Evolutionary conservation across 2,329 filamentous ascomycete species (phyloP).

Genomic region (Phialocephala sp.): DNA sequence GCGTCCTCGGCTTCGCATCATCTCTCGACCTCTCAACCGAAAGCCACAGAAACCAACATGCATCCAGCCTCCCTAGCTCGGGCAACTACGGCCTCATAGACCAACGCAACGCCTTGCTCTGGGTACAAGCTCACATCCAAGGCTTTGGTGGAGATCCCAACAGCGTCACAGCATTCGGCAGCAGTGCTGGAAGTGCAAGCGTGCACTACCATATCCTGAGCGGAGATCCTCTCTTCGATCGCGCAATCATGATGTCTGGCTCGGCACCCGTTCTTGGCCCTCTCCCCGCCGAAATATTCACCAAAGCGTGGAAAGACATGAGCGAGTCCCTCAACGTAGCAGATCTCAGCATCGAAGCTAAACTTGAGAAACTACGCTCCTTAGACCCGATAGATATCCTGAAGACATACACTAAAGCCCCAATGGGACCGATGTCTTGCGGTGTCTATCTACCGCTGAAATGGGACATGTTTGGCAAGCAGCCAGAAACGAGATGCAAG

Average conservation of each 20-base stretch:
- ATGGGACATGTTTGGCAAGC: slow-evolving; percentile 14
- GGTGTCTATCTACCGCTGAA: slow-evolving; percentile 15
- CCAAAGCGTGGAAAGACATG: slow-evolving; percentile 17
- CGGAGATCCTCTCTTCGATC: slow-evolving; percentile 27
- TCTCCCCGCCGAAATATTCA: slow-evolving; percentile 1
- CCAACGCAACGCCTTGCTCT: slow-evolving; percentile 28
- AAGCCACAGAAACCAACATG: neutral
- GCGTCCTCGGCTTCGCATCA: slow-evolving; percentile 20
- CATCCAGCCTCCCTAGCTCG: slow-evolving; percentile 3
- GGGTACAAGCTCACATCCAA: slow-evolving; percentile 39
- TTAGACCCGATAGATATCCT: slow-evolving; percentile 9
- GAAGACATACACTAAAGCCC: slow-evolving; percentile 12
- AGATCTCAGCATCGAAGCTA: neutral
- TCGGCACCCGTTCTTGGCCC: slow-evolving; percentile 20
- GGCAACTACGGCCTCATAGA: slow-evolving; percentile 25
- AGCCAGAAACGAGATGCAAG: slow-evolving; percentile 16
- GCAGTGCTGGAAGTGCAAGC: slow-evolving; percentile 40
- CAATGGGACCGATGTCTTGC: slow-evolving; percentile 15
- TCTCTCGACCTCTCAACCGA: slow-evolving; percentile 23
- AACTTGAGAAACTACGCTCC: slow-evolving; percentile 10
- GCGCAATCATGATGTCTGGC: slow-evolving; percentile 29
- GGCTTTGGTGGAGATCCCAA: slow-evolving; percentile 42
- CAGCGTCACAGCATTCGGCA: slow-evolving; percentile 45
- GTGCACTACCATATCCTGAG: slow-evolving; percentile 28
- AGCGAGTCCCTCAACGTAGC: neutral